Evolutionary conservation across 768 basidiomycete species (phyloP), one percentile per base, ranked within the genome.

Genomic region (Suillus placidus): DNA sequence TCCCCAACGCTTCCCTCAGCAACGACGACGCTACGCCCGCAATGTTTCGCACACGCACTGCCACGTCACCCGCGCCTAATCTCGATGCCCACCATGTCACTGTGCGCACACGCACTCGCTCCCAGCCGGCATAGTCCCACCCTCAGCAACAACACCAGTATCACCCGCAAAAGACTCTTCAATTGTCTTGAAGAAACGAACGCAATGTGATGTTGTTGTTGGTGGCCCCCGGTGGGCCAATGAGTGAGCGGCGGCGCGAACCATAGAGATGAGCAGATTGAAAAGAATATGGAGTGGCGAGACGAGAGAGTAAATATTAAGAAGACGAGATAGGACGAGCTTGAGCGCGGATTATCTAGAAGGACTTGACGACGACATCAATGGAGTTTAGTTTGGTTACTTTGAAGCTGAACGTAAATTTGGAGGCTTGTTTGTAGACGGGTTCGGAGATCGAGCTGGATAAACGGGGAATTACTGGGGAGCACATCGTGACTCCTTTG

Each of bases 141-240:
- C 26, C 26, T 26, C 26, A 26, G 26, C 26, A 26, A 26, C 26
- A n/a, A n/a, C n/a, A n/a, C n/a, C n/a, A n/a, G n/a, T n/a, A 26
- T 26, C 26, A 26, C 26, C 26, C 26, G 2, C 26, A 26, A 26
- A 26, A 26, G 26, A 26, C 26, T 26, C 26, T 26, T 26, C 26
- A 26, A 26, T 26, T 26, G 26, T 26, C 26, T 26, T 26, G 26
- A 26, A 26, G 26, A 26, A n/a, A n/a, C 2, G 26, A 26, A 26
- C 26, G 2, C 26, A 80, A 70, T 91, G 87, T 65, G 90, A 81
- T 1, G 87, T 84, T 26, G 75, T 72, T 20, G 80, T 79, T 67
- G 85, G n/a, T 52, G 88, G 86, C 47, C 88, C 90, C 82, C 90
- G 80, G 74, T 91, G 90, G 80, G 91, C 85, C 64, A 91, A 78